Percentiles rank a stretch among this genome's conserved stretches.
phyloP scores from a whole-genome alignment of 495 filamentous ascomycete genomes.

The Choiromyces venosus region DNA sequence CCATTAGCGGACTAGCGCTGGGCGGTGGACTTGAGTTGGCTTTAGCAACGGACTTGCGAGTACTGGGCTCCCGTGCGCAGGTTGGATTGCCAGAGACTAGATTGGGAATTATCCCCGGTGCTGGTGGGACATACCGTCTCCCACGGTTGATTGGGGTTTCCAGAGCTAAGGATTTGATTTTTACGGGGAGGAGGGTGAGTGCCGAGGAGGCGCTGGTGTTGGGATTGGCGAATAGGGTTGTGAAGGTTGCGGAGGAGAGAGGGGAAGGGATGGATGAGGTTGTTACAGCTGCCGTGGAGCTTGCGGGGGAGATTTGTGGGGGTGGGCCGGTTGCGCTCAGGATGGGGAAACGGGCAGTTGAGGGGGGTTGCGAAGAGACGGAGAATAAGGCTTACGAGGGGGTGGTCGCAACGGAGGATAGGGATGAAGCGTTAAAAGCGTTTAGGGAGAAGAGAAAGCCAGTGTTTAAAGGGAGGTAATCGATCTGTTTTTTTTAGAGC shows the following conservation, averaged over 20 bases:
- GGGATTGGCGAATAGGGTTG: slow-evolving; percentile 75
- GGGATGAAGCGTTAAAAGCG: slow-evolving; percentile 75
- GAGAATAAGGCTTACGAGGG: slow-evolving; percentile 75
- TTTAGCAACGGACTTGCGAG: slow-evolving; percentile 75
- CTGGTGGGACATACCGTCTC: slow-evolving; percentile 84
- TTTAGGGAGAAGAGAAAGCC: slow-evolving; percentile 91
- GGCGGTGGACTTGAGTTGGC: slow-evolving; percentile 91
- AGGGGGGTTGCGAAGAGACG: slow-evolving; percentile 54
- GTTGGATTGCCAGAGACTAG: slow-evolving; percentile 86
- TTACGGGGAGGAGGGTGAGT: slow-evolving; percentile 75
- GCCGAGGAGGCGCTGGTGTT: slow-evolving; percentile 77
- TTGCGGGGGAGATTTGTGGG: slow-evolving; percentile 77
- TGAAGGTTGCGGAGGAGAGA: slow-evolving; percentile 55
- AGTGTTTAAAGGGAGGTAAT: slow-evolving; percentile 59
- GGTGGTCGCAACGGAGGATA: slow-evolving; percentile 76
- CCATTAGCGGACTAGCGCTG: slow-evolving; percentile 71
- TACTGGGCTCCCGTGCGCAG: slow-evolving; percentile 64
- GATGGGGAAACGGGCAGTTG: slow-evolving; percentile 66
- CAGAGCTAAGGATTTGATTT: slow-evolving; percentile 73
- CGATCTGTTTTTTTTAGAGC: background rate
- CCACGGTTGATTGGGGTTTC: slow-evolving; percentile 66
- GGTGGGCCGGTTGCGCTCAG: slow-evolving; percentile 76
- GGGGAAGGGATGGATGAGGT: slow-evolving; percentile 57
- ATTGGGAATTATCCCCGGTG: slow-evolving; percentile 88
- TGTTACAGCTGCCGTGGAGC: slow-evolving; percentile 64